phyloP scores from a whole-genome alignment of 371 early-diverging fungal species.

The Blakeslea trispora region DNA sequence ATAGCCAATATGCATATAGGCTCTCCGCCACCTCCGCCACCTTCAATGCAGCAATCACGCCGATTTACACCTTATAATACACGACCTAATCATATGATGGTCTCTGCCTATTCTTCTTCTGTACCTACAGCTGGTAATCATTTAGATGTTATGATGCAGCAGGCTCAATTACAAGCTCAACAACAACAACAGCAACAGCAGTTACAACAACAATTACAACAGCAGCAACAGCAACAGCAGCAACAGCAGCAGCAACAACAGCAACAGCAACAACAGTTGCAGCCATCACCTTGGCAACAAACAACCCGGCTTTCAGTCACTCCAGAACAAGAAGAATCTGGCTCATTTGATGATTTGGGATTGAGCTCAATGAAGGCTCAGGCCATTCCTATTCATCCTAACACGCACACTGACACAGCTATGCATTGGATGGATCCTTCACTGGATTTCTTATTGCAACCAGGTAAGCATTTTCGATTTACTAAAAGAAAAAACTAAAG shows the following conservation, averaged over 20 bases:
- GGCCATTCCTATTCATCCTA: neutral
- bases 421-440: constrained; percentile 31
- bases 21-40: constrained; percentile 25
- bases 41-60: constrained; percentile 22
- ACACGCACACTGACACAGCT: neutral
- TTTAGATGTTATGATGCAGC: neutral
- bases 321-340: constrained; percentile 22
- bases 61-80: constrained; percentile 19
- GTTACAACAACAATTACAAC: neutral
- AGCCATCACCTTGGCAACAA: constrained; percentile 11
- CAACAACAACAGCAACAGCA: constrained; percentile 5
- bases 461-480: constrained; percentile 12
- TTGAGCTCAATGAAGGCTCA: neutral
- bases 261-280: neutral
- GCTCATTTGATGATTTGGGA: constrained; percentile 20
- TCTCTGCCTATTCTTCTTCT: constrained; percentile 23
- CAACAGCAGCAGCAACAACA: constrained; percentile 13
- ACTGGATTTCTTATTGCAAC: constrained; percentile 16
- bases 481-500: no score
- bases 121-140: constrained; percentile 15
- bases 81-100: constrained; percentile 1
- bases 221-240: constrained; percentile 4
- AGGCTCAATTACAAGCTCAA: constrained; percentile 13
- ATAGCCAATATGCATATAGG: constrained; percentile 37
- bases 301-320: no score